Evolutionary conservation across 2,329 filamentous ascomycete genomes (phyloP).

Genomic region (Trichoderma sp.): DNA sequence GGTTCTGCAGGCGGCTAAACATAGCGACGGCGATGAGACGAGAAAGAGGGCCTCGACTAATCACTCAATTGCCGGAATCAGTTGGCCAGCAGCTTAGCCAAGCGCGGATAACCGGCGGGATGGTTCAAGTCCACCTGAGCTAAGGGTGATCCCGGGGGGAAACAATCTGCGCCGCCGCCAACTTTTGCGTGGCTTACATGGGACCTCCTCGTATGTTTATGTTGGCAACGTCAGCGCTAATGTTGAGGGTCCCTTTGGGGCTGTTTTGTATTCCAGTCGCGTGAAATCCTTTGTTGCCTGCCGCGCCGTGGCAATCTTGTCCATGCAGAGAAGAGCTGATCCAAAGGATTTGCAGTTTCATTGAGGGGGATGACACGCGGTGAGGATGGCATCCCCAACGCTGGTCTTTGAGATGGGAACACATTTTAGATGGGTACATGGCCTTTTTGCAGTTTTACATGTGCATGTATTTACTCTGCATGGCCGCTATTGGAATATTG

Average conservation of each 20-base stretch:
- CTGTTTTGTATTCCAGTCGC: background rate
- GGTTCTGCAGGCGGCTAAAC: constrained; percentile 8
- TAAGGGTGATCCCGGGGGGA: constrained; percentile 6
- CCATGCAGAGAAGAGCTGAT: background rate
- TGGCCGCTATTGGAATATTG: background rate
- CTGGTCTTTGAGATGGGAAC: background rate
- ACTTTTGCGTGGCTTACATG: constrained; percentile 3
- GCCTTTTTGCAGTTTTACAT: background rate
- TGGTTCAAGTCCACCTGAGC: background rate
- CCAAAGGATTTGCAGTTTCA: background rate
- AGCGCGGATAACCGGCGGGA: constrained; percentile 19
- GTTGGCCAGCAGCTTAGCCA: background rate
- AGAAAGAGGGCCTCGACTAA: constrained; percentile 6
- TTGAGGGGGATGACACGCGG: background rate
- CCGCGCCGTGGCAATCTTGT: background rate
- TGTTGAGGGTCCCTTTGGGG: constrained; percentile 1
- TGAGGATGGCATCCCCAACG: background rate
- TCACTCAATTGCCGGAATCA: constrained; percentile 14
- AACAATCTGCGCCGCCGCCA: constrained; percentile 5
- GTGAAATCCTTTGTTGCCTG: background rate
- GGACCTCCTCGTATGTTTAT: constrained; percentile 5
- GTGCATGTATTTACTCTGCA: background rate
- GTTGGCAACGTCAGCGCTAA: constrained; percentile 25
- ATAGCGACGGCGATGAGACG: constrained; percentile 1
- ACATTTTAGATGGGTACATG: background rate